Base-by-base conservation (phyloP, 2,329 filamentous ascomycete genomes). In the Volutella citrinella region DNA sequence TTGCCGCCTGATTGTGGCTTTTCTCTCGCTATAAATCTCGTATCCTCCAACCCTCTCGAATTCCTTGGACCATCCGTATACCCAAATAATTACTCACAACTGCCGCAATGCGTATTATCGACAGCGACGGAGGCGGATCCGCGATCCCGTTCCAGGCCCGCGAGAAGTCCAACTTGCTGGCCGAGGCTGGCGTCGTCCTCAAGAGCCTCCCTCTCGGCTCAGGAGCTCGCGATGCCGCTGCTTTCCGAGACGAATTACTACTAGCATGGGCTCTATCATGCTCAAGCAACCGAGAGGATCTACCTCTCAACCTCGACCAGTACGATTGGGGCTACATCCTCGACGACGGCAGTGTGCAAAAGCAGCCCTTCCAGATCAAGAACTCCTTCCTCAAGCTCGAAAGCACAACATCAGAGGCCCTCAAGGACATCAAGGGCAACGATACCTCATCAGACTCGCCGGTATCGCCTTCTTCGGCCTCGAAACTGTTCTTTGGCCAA, bases 61-160 rank as follows among this genome's bases (percentile, higher is more conserved):
- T n/a, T n/a, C n/a, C n/a, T n/a, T n/a, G n/a, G n/a, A n/a, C n/a
- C n/a, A 18, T 36, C 28, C 30, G 25, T 19, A 29, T 15, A 28
- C 24, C 20, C 34, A 14, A 13, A 17, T 34, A 19, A 27, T 32
- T 34, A 13, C 19, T 24, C n/a, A n/a, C n/a, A 37, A 36, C 23
- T 26, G 19, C 13, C 33, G 28, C 28, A 33, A 54, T 51, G 48
- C 46, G 36, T 25, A 51, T 28, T 28, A 49, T 51, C 34, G 47
- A 50, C 36, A 37, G 40, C 17, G 19, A 49, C 31, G 48, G 45
- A 27, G 42, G 43, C 27, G 41, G 43, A 30, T 36, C 38, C 16
- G 28, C 41, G 25, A 30, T 32, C 24, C 36, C 40, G 16, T 35
- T 37, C 32, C 30, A 38, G 6, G 6, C 36, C n/a, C 32, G 12